These are phyloP conservation scores for Geotrichum reessii DNA, from an alignment of 1,139 yeast species.

Conservation along the genomic window DNA sequence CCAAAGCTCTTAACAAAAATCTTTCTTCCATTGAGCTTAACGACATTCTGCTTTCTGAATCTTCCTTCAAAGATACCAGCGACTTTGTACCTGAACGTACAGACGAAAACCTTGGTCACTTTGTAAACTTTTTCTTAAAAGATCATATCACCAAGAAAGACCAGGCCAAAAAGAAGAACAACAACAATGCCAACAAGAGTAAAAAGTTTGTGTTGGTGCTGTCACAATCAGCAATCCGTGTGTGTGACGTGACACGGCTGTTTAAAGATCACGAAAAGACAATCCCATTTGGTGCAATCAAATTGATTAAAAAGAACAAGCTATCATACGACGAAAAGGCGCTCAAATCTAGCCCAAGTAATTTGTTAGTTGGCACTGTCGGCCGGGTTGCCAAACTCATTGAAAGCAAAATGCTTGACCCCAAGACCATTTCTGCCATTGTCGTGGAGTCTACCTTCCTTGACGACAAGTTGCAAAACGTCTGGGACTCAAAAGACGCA, in stretches of 20 bases:
- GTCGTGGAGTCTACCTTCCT: conserved; percentile 61
- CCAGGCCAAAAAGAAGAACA: conserved; percentile 6
- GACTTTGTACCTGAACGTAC: conserved; percentile 45
- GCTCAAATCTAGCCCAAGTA: conserved; percentile 45
- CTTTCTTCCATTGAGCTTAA: conserved; percentile 58
- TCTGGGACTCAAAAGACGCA: conserved; percentile 50
- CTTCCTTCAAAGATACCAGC: conserved; percentile 48
- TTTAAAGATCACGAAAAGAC: conserved; percentile 32
- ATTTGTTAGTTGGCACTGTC: conserved; percentile 62
- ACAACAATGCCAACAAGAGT: conserved; percentile 20
- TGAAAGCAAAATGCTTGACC: conserved; percentile 39
- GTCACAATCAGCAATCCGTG: conserved; percentile 65
- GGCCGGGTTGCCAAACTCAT: conserved; percentile 50
- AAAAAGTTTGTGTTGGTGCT: conserved; percentile 48
- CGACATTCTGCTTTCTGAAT: conserved; percentile 48
- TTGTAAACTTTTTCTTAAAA: not conserved
- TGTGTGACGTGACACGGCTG: conserved; percentile 63
- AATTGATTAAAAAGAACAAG: conserved; percentile 63
- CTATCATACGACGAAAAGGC: conserved; percentile 52
- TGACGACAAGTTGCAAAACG: conserved; percentile 56
- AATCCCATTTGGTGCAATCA: conserved; percentile 45
- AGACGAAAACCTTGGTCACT: conserved; percentile 41
- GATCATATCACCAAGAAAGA: not conserved
- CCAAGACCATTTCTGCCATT: conserved; percentile 36
- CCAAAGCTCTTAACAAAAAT: conserved; percentile 49